These are phyloP conservation scores for Remersonia thermophila DNA, from an alignment of 2,329 filamentous ascomycete species.

Conservation along the genomic window DNA sequence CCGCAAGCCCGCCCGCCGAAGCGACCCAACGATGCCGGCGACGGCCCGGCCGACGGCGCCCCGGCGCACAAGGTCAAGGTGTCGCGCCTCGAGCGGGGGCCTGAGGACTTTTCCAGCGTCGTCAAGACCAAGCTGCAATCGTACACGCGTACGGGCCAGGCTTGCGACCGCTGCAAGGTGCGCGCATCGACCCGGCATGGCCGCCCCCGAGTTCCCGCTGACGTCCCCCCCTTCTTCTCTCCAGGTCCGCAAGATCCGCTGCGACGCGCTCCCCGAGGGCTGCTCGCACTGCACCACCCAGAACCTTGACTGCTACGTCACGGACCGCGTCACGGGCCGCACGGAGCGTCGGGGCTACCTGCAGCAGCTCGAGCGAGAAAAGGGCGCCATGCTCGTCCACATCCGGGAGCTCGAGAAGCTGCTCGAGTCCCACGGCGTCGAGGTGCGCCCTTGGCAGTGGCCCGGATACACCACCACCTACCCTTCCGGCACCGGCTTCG, in stretches of 20 bases:
- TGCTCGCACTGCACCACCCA: slow-evolving; percentile 73
- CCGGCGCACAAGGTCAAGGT: slow-evolving; percentile 33
- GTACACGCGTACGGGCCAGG: slow-evolving; percentile 61
- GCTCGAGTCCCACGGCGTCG: slow-evolving; percentile 46
- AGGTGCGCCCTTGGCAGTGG: slow-evolving; percentile 42
- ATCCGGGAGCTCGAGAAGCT: slow-evolving; percentile 58
- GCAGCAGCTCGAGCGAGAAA: slow-evolving; percentile 63
- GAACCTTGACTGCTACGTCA: slow-evolving; percentile 68
- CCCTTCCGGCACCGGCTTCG: slow-evolving; percentile 18
- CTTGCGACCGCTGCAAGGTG: slow-evolving; percentile 77
- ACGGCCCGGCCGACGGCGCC: slow-evolving; percentile 23
- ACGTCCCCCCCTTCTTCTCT: background rate
- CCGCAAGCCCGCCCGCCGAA: slow-evolving; percentile 31
- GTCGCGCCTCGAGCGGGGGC: slow-evolving; percentile 34
- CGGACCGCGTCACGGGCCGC: slow-evolving; percentile 73
- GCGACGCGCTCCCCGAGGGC: slow-evolving; percentile 67
- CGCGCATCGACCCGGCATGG: background rate
- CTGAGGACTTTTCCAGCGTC: slow-evolving; percentile 41
- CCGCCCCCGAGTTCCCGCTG: background rate
- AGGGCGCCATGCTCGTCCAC: slow-evolving; percentile 51
- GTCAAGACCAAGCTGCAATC: slow-evolving; percentile 44
- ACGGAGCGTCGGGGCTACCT: slow-evolving; percentile 68
- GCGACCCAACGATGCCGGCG: slow-evolving; percentile 30
- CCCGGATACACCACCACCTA: slow-evolving; percentile 21
- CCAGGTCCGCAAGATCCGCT: slow-evolving; percentile 74